Evolutionary conservation across 106 monocot genomes (phyloP).

Genomic region (Acanthochlamys bracteata): DNA sequence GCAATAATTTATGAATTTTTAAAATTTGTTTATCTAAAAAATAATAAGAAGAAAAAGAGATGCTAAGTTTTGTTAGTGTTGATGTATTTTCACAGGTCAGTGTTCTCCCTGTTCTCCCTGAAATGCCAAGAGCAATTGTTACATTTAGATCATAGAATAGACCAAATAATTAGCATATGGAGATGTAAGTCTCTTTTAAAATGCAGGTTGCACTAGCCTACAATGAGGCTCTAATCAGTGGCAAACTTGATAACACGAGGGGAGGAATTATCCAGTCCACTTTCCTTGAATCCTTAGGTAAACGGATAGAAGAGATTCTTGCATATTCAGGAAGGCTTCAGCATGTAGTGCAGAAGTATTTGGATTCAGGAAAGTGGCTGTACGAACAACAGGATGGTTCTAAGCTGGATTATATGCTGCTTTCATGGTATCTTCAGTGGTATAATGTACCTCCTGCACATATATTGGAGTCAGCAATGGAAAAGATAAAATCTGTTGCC

Average conservation of each 20-base stretch:
- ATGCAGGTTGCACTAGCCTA: slow-evolving; percentile 79
- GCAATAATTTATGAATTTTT: no score
- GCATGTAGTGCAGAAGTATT: slow-evolving; percentile 30
- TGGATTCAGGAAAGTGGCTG: slow-evolving; percentile 47
- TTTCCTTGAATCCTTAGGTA: slow-evolving; percentile 69
- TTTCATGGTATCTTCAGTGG: slow-evolving; percentile 94
- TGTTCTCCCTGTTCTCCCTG: no score
- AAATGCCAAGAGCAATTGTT: no score
- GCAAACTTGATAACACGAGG: slow-evolving; percentile 29
- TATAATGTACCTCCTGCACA: slow-evolving; percentile 49
- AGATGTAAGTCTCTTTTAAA: no score
- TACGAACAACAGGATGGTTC: slow-evolving; percentile 1
- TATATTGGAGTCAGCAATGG: slow-evolving; percentile 31
- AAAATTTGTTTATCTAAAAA: no score
- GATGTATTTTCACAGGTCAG: no score
- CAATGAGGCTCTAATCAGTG: slow-evolving; percentile 57
- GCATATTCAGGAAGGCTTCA: slow-evolving; percentile 16
- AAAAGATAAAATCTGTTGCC: slow-evolving; percentile 35
- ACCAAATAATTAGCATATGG: no score
- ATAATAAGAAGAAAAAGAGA: no score
- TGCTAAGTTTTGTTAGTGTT: no score
- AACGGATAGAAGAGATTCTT: slow-evolving; percentile 66
- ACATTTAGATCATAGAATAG: no score
- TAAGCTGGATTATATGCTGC: slow-evolving; percentile 30
- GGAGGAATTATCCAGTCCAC: slow-evolving; percentile 57